Evolutionary conservation across 345 rosid species (phyloP).

Genomic region (Raphanus raphanistrum): DNA sequence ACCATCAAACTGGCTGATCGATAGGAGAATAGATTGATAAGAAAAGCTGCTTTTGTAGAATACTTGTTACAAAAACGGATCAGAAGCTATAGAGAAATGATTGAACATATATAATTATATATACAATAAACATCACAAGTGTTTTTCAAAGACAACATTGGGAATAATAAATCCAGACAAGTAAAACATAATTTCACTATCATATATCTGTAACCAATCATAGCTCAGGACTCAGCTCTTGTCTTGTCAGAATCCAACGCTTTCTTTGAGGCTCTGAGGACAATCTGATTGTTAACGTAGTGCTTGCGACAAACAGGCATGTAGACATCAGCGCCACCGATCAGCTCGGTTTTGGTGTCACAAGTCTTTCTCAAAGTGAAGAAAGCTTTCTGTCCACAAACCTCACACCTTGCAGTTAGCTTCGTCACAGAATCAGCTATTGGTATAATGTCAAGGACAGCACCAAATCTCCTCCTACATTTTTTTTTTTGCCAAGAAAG

Average conservation of each 20-base stretch:
- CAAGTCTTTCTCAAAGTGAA: constrained; percentile 73
- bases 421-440: constrained; percentile 81
- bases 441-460: constrained; percentile 76
- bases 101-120: background rate
- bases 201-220: background rate
- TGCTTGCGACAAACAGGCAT: constrained; percentile 94
- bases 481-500: background rate
- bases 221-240: constrained; percentile 21
- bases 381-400: constrained; percentile 77
- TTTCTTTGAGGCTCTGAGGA: constrained; percentile 42
- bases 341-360: constrained; percentile 65
- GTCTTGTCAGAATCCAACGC: constrained; percentile 38
- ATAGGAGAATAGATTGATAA: too few species aligned
- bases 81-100: constrained; percentile 3
- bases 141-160: background rate
- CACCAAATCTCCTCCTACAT: constrained; percentile 77
- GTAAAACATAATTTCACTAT: background rate
- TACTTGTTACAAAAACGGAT: background rate
- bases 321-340: constrained; percentile 78
- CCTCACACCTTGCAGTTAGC: constrained; percentile 74
- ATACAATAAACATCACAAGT: constrained; percentile 4
- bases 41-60: too few species aligned
- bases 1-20: too few species aligned
- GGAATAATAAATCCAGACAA: background rate
- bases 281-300: constrained; percentile 54